phyloP scores from a whole-genome alignment of 1,139 yeast genomes.

The Debaryomyces sp. region DNA sequence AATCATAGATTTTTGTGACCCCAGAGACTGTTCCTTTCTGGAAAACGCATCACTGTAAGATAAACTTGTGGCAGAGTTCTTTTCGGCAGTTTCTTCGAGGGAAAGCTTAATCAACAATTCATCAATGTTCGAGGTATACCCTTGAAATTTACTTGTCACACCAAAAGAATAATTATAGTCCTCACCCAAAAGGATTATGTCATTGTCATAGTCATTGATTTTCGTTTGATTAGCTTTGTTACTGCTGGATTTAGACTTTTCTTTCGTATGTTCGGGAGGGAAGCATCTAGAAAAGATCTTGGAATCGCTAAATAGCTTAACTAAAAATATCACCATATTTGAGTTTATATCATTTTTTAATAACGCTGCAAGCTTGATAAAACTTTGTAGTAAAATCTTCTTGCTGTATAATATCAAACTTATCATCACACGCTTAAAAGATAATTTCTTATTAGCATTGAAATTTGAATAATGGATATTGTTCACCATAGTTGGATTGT shows the following conservation, averaged over 20 bases:
- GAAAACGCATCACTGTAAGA: conserved; percentile 21
- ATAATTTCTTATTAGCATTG: conserved; percentile 23
- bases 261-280: conserved; percentile 22
- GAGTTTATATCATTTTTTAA: conserved; percentile 44
- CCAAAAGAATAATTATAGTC: conserved; percentile 44
- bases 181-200: conserved; percentile 29
- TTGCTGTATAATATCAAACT: conserved; percentile 40
- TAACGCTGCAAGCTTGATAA: conserved; percentile 30
- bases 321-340: conserved; percentile 41
- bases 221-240: conserved; percentile 18
- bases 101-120: conserved; percentile 25
- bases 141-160: conserved; percentile 38
- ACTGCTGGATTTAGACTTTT: conserved; percentile 25
- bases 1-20: neutral
- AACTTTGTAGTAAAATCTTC: conserved; percentile 37
- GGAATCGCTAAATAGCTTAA: conserved; percentile 43
- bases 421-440: conserved; percentile 31
- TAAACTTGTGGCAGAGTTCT: conserved; percentile 8
- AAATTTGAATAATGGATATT: conserved; percentile 34
- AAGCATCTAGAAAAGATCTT: conserved; percentile 32
- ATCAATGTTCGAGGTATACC: conserved; percentile 23
- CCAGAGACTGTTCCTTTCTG: neutral
- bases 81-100: conserved; percentile 8
- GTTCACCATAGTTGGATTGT: conserved; percentile 33
- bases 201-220: conserved; percentile 28